Conservation (phyloP, 345 rosid genomes). For the Triadica sebifera region DNA sequence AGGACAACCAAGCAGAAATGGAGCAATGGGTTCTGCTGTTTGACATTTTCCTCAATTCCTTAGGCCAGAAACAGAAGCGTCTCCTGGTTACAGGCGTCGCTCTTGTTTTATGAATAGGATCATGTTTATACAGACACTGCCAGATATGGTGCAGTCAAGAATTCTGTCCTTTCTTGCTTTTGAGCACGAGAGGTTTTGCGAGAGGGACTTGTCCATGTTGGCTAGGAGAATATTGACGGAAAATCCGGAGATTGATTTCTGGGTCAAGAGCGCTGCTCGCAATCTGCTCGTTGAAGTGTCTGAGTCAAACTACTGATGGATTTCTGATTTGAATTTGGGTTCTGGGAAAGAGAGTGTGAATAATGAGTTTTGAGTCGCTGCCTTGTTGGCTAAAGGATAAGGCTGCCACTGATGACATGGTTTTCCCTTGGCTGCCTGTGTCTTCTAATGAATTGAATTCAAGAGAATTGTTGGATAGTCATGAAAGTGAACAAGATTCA, state of each 20-base stretch:
- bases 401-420: slow-evolving; percentile 15
- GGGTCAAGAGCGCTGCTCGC: slow-evolving; percentile 63
- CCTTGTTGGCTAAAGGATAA: slow-evolving; percentile 58
- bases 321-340: slow-evolving; percentile 42
- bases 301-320: slow-evolving; percentile 36
- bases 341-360: slow-evolving; percentile 31
- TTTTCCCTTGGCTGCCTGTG: slow-evolving; percentile 73
- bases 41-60: slow-evolving; percentile 53
- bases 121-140: slow-evolving; percentile 63
- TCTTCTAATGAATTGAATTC: slow-evolving; percentile 33
- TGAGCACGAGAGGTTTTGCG: slow-evolving; percentile 49
- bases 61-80: slow-evolving; percentile 67
- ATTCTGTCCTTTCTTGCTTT: slow-evolving; percentile 58
- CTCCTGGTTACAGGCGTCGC: slow-evolving; percentile 58
- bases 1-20: slow-evolving; percentile 28
- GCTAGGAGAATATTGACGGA: slow-evolving; percentile 43
- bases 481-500: slow-evolving; percentile 27
- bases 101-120: slow-evolving; percentile 35
- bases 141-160: slow-evolving; percentile 56
- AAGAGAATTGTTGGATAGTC: slow-evolving; percentile 26
- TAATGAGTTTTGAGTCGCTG: slow-evolving; percentile 46
- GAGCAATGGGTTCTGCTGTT: slow-evolving; percentile 68
- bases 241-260: slow-evolving; percentile 41
- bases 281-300: slow-evolving; percentile 63
- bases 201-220: slow-evolving; percentile 42